Conservation (phyloP, 495 filamentous ascomycete genomes). For the Aspergillus saccharolyticus region DNA sequence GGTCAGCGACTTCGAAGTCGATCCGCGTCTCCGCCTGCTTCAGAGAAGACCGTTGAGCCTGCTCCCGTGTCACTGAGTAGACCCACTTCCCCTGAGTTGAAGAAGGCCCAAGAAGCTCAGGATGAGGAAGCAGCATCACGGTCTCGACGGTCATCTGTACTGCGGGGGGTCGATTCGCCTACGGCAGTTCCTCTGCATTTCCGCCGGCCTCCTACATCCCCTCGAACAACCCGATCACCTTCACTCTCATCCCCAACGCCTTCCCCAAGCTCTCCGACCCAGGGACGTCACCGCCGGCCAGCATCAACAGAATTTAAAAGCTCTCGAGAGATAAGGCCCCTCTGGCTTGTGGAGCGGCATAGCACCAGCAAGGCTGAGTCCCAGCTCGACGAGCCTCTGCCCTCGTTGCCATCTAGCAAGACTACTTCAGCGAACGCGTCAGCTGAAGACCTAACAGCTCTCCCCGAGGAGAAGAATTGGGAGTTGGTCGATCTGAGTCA, state of each 20-base stretch:
- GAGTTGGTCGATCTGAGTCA: conserved; percentile 27
- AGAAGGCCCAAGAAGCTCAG: conserved; percentile 5
- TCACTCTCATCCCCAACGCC: conserved; percentile 25
- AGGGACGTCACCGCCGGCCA: conserved; percentile 35
- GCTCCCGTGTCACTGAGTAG: conserved; percentile 34
- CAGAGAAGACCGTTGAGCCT: conserved; percentile 30
- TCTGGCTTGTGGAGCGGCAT: conserved; percentile 48
- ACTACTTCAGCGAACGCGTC: conserved; percentile 41
- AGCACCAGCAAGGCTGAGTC: conserved; percentile 36
- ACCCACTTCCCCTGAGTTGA: conserved; percentile 31
- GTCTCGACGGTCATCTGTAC: conserved; percentile 29
- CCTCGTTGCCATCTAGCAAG: conserved; percentile 48
- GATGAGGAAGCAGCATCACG: conserved; percentile 10
- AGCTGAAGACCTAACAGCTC: conserved; percentile 35
- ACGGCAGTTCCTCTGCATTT: conserved; percentile 49
- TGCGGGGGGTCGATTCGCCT: conserved; percentile 36
- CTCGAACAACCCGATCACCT: conserved; percentile 29
- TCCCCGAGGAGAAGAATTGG: conserved; percentile 32
- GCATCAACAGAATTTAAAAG: conserved; percentile 45
- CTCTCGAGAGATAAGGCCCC: conserved; percentile 44
- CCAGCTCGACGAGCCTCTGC: conserved; percentile 34
- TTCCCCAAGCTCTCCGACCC: conserved; percentile 30
- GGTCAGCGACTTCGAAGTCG: conserved; percentile 33
- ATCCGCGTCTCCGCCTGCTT: conserved; percentile 31
- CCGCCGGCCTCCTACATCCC: conserved; percentile 42